A percentile compares a stretch with the other conserved stretches of the same genome.
These are phyloP conservation scores for Globisporangium orthogonon DNA, from an alignment of 352 stramenopile species.

Conservation along the genomic window DNA sequence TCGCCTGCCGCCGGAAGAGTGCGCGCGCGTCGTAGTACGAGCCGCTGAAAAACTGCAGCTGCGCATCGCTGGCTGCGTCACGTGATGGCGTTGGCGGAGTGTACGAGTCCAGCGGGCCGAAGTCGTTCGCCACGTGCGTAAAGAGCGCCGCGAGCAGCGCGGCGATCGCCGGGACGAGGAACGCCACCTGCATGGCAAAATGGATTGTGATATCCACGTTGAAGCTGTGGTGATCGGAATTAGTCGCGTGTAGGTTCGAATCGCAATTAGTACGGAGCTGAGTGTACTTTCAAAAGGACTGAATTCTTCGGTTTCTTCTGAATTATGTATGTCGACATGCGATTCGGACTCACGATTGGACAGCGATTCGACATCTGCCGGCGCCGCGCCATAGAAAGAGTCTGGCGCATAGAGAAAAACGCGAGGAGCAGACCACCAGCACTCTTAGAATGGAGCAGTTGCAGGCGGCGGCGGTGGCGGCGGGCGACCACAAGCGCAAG, in stretches of 20 bases:
- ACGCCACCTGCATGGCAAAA: not conserved
- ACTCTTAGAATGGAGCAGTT: not conserved
- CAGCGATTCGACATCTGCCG: not conserved
- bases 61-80: not conserved
- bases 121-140: constrained; percentile 42
- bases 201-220: not conserved
- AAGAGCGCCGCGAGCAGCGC: constrained; percentile 24
- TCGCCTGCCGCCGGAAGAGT: constrained; percentile 42
- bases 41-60: constrained; percentile 29
- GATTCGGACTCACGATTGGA: not conserved
- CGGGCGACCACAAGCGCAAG: constrained; percentile 4
- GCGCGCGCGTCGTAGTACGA: constrained; percentile 62
- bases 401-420: not conserved
- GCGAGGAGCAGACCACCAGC: not conserved
- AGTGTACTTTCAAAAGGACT: not conserved
- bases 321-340: too few relatives aligned
- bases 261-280: too few relatives aligned
- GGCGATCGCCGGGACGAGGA: constrained; percentile 1
- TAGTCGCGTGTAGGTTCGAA: not conserved
- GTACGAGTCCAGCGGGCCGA: constrained; percentile 42
- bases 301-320: too few relatives aligned
- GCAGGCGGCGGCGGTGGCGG: not conserved
- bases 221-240: not conserved
- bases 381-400: not conserved
- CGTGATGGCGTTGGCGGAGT: not conserved